A percentile compares a stretch with the other conserved stretches of the same genome.
Evolutionary conservation across 2,329 filamentous ascomycete species (phyloP).

Genomic region (Calonectria crousiana): DNA sequence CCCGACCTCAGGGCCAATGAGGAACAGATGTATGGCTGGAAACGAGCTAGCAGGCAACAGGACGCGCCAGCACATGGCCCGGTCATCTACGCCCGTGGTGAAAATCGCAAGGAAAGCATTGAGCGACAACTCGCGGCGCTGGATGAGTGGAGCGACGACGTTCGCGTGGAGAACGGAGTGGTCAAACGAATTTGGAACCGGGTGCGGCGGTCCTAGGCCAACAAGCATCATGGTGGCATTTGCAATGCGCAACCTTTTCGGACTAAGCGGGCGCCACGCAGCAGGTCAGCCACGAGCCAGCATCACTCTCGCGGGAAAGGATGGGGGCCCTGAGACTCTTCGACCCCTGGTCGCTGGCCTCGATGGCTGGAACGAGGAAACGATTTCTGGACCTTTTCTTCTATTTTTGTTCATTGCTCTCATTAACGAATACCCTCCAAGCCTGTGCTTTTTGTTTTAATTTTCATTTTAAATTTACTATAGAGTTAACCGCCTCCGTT

Average conservation of each 20-base stretch:
- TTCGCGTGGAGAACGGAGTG: constrained; percentile 60
- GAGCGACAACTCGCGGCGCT: constrained; percentile 66
- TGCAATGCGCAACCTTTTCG: background rate
- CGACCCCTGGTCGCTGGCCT: background rate
- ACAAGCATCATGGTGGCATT: background rate
- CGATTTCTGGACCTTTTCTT: constrained; percentile 17
- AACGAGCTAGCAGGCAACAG: constrained; percentile 58
- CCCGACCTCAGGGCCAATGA: constrained; percentile 86
- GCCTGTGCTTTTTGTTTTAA: background rate
- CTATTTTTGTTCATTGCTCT: constrained; percentile 25
- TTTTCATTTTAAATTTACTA: constrained; percentile 31
- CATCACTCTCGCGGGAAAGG: background rate
- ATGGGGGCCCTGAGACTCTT: background rate
- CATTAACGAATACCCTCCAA: constrained; percentile 38
- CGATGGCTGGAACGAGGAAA: background rate
- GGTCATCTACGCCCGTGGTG: constrained; percentile 45
- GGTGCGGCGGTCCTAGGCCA: constrained; percentile 59
- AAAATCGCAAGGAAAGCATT: constrained; percentile 63
- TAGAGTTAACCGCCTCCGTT: constrained; percentile 13
- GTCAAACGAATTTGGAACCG: constrained; percentile 76
- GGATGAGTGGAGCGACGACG: constrained; percentile 58
- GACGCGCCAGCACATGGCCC: constrained; percentile 47
- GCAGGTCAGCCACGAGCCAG: background rate
- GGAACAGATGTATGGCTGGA: constrained; percentile 79
- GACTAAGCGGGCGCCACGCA: background rate